Conservation (phyloP, 2,329 filamentous ascomycete genomes). For the Pseudogymnoascus sp. region DNA sequence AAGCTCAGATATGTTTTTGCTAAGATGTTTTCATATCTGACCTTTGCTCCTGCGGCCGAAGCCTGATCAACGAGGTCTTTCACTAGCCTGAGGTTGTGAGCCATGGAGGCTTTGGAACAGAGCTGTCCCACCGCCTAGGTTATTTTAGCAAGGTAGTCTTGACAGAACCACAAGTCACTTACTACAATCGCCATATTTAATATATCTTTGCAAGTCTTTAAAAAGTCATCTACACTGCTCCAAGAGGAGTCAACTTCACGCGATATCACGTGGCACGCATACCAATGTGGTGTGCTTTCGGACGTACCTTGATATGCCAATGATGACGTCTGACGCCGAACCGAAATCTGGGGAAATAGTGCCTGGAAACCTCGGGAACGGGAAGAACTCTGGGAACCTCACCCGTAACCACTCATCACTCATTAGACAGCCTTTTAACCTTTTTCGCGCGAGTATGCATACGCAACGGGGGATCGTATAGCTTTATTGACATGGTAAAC, state of each 20-base stretch:
- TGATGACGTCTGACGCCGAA: neutral
- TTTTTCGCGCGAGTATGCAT: constrained; percentile 1
- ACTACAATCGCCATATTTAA: neutral
- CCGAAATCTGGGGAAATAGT: constrained; percentile 7
- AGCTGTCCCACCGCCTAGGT: constrained; percentile 77
- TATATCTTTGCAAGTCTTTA: neutral
- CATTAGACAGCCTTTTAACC: neutral
- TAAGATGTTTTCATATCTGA: constrained; percentile 29
- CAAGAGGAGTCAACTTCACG: neutral
- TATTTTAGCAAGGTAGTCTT: neutral
- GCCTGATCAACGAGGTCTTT: constrained; percentile 63
- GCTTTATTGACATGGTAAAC: constrained; percentile 5
- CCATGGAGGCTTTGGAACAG: constrained; percentile 71
- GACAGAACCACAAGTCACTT: neutral
- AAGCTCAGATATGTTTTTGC: constrained; percentile 4
- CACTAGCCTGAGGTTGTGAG: constrained; percentile 73
- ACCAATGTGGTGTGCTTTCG: neutral
- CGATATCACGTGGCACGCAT: neutral
- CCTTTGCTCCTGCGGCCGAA: constrained; percentile 67
- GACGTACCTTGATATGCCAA: constrained; percentile 3
- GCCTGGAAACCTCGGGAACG: constrained; percentile 2
- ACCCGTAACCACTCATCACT: neutral
- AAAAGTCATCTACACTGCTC: neutral
- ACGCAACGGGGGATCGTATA: neutral
- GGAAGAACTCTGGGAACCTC: neutral